These are phyloP conservation scores for Clonostachys chloroleuca DNA, from an alignment of 2,329 filamentous ascomycete species.

Conservation along the genomic window DNA sequence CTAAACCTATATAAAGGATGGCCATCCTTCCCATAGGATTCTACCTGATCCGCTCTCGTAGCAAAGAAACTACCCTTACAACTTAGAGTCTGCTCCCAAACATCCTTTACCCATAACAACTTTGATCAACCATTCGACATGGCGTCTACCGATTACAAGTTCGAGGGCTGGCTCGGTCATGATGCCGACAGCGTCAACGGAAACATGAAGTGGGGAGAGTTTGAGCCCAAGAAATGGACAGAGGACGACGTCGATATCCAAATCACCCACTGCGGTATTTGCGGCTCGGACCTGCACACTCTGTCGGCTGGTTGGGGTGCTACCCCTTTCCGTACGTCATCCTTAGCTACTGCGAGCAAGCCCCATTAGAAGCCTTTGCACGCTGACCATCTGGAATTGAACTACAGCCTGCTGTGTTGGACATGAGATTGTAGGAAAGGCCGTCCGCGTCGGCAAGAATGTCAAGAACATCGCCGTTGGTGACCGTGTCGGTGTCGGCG, in stretches of 20 bases:
- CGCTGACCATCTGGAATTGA: too few relatives aligned
- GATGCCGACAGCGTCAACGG: conserved; percentile 31
- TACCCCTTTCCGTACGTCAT: conserved; percentile 26
- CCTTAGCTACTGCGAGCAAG: conserved; percentile 2
- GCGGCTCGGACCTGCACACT: conserved; percentile 57
- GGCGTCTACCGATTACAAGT: conserved; percentile 29
- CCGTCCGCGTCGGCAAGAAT: conserved; percentile 47
- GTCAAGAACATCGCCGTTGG: conserved; percentile 46
- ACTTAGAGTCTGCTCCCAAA: too few relatives aligned
- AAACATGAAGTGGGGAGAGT: conserved; percentile 51
- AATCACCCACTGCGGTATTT: conserved; percentile 63
- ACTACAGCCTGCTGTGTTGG: conserved; percentile 32
- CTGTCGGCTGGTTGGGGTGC: conserved; percentile 48
- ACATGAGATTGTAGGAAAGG: conserved; percentile 61
- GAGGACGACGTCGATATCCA: conserved; percentile 63
- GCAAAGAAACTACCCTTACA: too few relatives aligned
- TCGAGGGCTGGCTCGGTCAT: conserved; percentile 45
- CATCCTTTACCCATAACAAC: too few relatives aligned
- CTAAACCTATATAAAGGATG: too few relatives aligned
- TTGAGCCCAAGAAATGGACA: conserved; percentile 61
- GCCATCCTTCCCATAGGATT: too few relatives aligned
- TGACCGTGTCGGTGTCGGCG: conserved; percentile 60
- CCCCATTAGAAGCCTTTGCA: too few relatives aligned
- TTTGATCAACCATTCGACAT: not conserved
- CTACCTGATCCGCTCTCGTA: too few relatives aligned